Evolutionary conservation across 345 rosid species (phyloP).

Genomic region (Corymbia maculata): DNA sequence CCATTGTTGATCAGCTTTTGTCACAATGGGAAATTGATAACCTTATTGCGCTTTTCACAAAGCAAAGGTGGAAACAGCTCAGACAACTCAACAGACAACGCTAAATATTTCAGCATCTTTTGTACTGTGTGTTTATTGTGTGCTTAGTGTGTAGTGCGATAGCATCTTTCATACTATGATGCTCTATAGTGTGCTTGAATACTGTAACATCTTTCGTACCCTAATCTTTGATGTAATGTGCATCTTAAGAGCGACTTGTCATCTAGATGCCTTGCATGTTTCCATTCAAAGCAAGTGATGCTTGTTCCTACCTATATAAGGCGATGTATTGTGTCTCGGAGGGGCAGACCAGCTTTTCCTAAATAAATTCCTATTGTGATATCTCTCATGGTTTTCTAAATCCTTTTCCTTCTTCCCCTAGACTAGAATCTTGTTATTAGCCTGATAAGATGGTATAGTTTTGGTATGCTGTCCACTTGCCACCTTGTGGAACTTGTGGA

Average conservation of each 20-base stretch:
- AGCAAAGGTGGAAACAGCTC: background rate
- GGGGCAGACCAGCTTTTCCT: background rate
- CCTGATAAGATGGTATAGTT: too few relatives aligned
- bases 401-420: too few relatives aligned
- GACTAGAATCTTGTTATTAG: too few relatives aligned
- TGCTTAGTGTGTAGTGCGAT: background rate
- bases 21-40: background rate
- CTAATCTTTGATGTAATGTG: background rate
- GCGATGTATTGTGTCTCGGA: background rate
- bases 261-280: background rate
- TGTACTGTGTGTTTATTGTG: background rate
- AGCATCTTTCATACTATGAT: too few relatives aligned
- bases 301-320: background rate
- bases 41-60: background rate
- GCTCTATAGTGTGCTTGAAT: background rate
- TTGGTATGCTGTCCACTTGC: too few relatives aligned
- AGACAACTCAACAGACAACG: background rate
- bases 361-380: too few relatives aligned
- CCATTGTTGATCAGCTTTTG: accelerated
- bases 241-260: background rate
- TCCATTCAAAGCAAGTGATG: background rate
- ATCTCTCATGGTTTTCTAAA: too few relatives aligned
- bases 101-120: background rate
- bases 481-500: too few relatives aligned
- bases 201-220: background rate